Conservation (phyloP, 2,329 filamentous ascomycete genomes). For the Diplodia scrobiculata region DNA sequence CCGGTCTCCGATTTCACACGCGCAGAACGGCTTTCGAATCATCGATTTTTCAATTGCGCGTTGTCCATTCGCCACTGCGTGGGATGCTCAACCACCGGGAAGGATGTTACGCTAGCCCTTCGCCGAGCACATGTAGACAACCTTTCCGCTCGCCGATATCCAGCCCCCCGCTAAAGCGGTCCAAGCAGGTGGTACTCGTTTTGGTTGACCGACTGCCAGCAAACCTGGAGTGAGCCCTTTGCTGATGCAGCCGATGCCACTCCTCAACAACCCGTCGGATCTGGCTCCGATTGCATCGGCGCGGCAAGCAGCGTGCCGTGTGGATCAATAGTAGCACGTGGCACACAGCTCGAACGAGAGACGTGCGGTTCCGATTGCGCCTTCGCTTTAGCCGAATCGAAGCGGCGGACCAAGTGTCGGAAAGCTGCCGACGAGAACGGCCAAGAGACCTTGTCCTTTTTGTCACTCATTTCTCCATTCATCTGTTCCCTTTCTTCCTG, state of each 20-base stretch:
- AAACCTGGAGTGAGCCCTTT: not conserved
- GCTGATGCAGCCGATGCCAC: not conserved
- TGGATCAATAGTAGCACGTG: not conserved
- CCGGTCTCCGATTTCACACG: not conserved
- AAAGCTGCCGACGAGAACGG: not conserved
- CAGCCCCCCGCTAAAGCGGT: not conserved
- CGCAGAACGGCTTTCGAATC: not conserved
- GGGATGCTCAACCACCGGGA: too few species aligned
- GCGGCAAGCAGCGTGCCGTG: not conserved
- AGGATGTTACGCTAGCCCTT: not conserved
- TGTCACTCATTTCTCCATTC: not conserved
- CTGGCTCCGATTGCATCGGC: not conserved
- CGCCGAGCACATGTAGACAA: not conserved
- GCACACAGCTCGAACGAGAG: not conserved
- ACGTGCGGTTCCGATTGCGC: not conserved
- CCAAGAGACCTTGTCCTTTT: not conserved
- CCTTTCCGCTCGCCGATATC: not conserved
- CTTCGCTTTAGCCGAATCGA: not conserved
- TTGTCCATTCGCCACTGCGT: not conserved
- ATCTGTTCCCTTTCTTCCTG: not conserved
- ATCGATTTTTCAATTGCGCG: not conserved
- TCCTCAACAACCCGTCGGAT: not conserved
- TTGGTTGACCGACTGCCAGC: not conserved
- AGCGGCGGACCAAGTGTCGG: not conserved
- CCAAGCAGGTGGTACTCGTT: not conserved